phyloP scores from a whole-genome alignment of 805 yeast species.

The Huiozyma sinensis region DNA sequence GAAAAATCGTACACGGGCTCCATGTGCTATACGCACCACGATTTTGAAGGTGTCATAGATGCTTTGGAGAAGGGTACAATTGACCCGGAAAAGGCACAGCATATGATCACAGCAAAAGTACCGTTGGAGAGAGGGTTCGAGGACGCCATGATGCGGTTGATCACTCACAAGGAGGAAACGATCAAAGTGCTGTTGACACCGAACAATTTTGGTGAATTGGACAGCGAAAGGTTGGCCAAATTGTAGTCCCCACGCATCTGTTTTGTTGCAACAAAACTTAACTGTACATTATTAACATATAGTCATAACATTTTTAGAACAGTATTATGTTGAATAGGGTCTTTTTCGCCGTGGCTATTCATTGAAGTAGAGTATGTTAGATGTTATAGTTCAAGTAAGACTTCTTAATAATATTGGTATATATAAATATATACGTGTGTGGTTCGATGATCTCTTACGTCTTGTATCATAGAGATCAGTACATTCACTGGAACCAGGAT shows the following conservation, averaged over 20 bases:
- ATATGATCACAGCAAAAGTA: conserved; percentile 45
- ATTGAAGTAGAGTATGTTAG: too few species aligned
- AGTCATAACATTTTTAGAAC: not conserved
- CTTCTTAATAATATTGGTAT: too few species aligned
- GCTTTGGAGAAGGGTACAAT: conserved; percentile 41
- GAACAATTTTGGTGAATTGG: conserved; percentile 30
- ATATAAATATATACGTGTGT: too few species aligned
- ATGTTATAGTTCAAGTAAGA: too few species aligned
- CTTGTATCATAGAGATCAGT: too few species aligned
- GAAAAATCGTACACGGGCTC: conserved; percentile 52
- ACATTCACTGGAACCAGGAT: too few species aligned
- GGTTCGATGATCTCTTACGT: too few species aligned
- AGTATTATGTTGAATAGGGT: not conserved
- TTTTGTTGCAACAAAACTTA: too few species aligned
- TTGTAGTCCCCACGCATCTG: not conserved
- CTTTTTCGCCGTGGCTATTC: too few species aligned
- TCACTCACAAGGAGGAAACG: conserved; percentile 43
- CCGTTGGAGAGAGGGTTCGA: conserved; percentile 39
- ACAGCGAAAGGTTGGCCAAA: conserved; percentile 6
- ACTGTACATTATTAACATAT: not conserved
- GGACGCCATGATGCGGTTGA: conserved; percentile 41
- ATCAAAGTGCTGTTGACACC: conserved; percentile 47
- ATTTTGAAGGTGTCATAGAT: conserved; percentile 46
- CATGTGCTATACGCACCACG: conserved; percentile 49
- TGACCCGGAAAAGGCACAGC: conserved; percentile 32